These are phyloP conservation scores for Maudiozyma humilis DNA, from an alignment of 1,139 yeast species.

Conservation along the genomic window DNA sequence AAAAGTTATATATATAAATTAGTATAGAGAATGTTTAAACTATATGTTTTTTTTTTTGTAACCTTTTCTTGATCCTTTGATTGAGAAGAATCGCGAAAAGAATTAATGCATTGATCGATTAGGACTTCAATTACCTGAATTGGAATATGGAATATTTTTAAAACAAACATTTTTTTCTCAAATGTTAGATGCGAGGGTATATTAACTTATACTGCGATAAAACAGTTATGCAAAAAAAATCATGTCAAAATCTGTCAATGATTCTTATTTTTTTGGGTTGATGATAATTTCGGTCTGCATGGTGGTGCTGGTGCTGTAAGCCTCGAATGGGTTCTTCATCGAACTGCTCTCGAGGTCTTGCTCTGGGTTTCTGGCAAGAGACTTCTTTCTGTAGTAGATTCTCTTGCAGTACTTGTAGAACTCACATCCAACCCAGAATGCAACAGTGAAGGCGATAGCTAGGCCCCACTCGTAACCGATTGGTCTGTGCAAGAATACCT, in stretches of 20 bases:
- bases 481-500: constrained; percentile 67
- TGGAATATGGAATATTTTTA: constrained; percentile 1
- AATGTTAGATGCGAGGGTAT: constrained; percentile 5
- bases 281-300: constrained; percentile 19
- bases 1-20: too few species aligned
- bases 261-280: constrained; percentile 8
- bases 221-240: constrained; percentile 4
- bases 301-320: constrained; percentile 35
- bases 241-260: neutral
- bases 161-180: constrained; percentile 1
- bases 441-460: constrained; percentile 54
- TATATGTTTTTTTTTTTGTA: too few species aligned
- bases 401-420: constrained; percentile 63
- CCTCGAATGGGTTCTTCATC: constrained; percentile 50
- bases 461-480: constrained; percentile 83
- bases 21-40: too few species aligned
- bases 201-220: constrained; percentile 2
- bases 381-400: constrained; percentile 39
- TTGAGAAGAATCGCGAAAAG: too few species aligned
- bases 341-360: constrained; percentile 49
- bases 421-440: constrained; percentile 57
- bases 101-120: constrained; percentile 1
- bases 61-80: too few species aligned
- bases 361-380: constrained; percentile 48
- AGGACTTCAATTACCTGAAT: neutral